Percentiles rank a stretch among this genome's conserved stretches.
Conservation (phyloP, 352 stramenopile genomes). For the Globisporangium sylvaticum region DNA sequence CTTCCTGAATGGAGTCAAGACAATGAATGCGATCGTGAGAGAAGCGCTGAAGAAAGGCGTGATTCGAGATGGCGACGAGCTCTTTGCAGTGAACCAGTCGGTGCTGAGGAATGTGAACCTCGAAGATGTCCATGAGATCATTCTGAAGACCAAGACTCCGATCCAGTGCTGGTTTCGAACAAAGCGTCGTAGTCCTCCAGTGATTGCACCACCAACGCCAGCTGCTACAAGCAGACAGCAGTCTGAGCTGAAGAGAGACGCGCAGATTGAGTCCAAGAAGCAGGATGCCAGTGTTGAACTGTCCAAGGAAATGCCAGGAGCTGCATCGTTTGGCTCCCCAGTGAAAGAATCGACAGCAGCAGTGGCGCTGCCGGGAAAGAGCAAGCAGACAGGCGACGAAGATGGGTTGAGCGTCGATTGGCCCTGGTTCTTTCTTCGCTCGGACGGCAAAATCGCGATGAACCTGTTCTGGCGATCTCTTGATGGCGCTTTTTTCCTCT, state of each 20-base stretch:
- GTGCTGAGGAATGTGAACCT: slow-evolving; percentile 29
- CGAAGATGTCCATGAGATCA: slow-evolving; percentile 28
- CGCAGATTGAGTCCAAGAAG: neutral
- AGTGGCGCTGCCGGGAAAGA: neutral
- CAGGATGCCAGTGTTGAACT: neutral
- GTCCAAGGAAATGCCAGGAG: neutral
- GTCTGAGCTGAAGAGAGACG: neutral
- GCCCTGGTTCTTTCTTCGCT: slow-evolving; percentile 75
- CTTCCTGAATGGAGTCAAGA: slow-evolving; percentile 25
- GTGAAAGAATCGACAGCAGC: neutral
- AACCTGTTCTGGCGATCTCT: slow-evolving; percentile 79
- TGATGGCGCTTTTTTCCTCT: slow-evolving; percentile 56
- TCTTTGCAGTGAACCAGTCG: slow-evolving; percentile 61
- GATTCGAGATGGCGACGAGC: slow-evolving; percentile 54
- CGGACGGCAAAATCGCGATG: slow-evolving; percentile 82
- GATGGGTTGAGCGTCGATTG: slow-evolving; percentile 51
- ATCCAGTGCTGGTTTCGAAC: slow-evolving; percentile 59
- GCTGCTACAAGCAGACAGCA: neutral
- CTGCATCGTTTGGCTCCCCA: neutral
- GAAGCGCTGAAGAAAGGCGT: slow-evolving; percentile 47
- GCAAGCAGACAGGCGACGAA: slow-evolving; percentile 4
- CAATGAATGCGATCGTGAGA: slow-evolving; percentile 34
- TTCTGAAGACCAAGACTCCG: slow-evolving; percentile 30
- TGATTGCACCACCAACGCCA: neutral
- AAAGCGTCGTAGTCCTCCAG: slow-evolving; percentile 19